phyloP scores from a whole-genome alignment of 176 grass and related monocot genomes.

The Oryza rufipogon region DNA sequence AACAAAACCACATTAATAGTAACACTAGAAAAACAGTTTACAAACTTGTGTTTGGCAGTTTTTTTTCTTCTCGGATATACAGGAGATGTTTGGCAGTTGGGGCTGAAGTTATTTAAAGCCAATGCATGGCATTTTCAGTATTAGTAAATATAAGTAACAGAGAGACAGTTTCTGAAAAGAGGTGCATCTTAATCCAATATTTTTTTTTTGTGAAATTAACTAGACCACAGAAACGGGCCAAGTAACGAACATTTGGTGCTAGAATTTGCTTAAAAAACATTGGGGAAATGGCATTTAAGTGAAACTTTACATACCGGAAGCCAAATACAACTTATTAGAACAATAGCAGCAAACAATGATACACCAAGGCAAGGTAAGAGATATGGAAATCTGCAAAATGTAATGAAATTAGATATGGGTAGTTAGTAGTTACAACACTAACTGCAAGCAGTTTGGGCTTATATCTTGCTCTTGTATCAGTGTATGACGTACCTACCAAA shows the following conservation, averaged over 20 bases:
- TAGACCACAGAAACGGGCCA: neutral
- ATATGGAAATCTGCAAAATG: constrained; percentile 78
- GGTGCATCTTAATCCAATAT: neutral
- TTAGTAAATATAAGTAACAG: neutral
- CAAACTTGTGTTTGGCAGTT: neutral
- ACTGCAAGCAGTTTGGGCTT: neutral
- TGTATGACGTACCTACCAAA: constrained; percentile 60
- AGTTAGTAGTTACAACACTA: neutral
- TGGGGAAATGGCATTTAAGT: neutral
- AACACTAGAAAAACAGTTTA: neutral
- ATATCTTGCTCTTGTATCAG: constrained; percentile 5
- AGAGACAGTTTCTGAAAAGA: neutral
- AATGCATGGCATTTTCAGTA: no score
- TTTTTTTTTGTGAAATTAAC: neutral
- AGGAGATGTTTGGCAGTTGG: neutral
- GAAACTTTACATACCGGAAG: constrained; percentile 69
- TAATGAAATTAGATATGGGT: constrained; percentile 14
- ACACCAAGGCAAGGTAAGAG: constrained; percentile 68
- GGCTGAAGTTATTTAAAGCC: neutral
- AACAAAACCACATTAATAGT: neutral
- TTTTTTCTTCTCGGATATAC: no score
- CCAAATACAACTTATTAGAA: constrained; percentile 69
- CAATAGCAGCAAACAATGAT: constrained; percentile 53
- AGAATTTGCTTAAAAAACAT: neutral
- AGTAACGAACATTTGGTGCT: neutral